These are phyloP conservation scores for Domatiomyces globalis DNA, from an alignment of 2,329 filamentous ascomycete genomes.

Conservation along the genomic window DNA sequence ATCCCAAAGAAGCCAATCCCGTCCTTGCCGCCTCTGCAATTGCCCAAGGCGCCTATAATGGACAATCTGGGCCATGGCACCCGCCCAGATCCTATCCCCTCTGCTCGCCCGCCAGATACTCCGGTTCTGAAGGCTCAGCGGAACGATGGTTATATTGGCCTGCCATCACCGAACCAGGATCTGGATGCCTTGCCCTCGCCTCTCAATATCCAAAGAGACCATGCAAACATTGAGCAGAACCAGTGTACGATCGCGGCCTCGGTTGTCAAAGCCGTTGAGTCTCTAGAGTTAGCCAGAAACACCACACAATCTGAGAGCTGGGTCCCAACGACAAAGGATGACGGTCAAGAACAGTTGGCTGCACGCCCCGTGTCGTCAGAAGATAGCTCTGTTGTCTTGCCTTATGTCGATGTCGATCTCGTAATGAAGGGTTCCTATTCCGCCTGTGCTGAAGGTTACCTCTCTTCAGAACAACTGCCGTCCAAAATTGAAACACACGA, in stretches of 20 bases:
- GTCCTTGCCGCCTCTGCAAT: slow-evolving; percentile 8
- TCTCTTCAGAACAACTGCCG: not conserved
- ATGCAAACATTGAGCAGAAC: not conserved
- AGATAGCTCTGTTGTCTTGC: not conserved
- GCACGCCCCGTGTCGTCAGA: slow-evolving; percentile 3
- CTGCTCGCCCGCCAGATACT: slow-evolving; percentile 6
- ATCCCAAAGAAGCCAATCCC: slow-evolving; percentile 10
- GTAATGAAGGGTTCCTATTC: not conserved
- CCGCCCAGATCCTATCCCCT: slow-evolving; percentile 7
- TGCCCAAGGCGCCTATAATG: slow-evolving; percentile 6
- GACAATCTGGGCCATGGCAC: slow-evolving; percentile 4
- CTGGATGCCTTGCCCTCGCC: not conserved
- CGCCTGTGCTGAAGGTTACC: not conserved
- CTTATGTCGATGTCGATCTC: not conserved
- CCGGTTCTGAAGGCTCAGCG: slow-evolving; percentile 6
- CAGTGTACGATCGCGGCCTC: not conserved
- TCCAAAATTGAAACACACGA: not conserved
- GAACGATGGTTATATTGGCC: slow-evolving; percentile 7
- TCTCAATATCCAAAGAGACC: not conserved
- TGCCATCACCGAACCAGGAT: slow-evolving; percentile 2
- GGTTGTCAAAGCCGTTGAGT: not conserved
- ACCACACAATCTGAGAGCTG: not conserved
- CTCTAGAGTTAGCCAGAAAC: not conserved
- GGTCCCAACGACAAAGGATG: not conserved
- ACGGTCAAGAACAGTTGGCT: slow-evolving; percentile 1